Evolutionary conservation across 2,329 filamentous ascomycete genomes (phyloP), one percentile per base, ranked within the genome.

Genomic region (Alternaria postmessia): DNA sequence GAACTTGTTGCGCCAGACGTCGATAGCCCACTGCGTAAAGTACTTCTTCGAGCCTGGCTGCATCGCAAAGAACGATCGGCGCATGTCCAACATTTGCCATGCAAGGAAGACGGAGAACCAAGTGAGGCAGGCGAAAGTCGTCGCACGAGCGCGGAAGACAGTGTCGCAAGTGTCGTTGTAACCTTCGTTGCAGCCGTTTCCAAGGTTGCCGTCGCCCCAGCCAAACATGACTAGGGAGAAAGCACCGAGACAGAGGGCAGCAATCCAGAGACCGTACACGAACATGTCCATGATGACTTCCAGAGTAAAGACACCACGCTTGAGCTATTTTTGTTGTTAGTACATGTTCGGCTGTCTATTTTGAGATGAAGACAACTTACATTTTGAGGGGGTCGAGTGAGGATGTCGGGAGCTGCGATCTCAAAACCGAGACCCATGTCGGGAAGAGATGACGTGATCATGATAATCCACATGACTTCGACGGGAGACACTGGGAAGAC

Each of bases 71-170:
- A 93, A 91, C 7, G 86, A 89, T 52, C 88, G 86, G 34, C 90
- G 88, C 79, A 90, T 85, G 72, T 91, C 84, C 65, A 64, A 67
- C 73, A 92, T 89, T 75, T 93, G 90, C 91, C 91, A 93, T 1
- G 91, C 90, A 8, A 91, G 83, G 81, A 93, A 91, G 18, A 93
- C 84, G 0, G 89, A 89, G 70, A 89, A 89, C 90, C 90, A 93
- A 0, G 90, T 92, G 47, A 93, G 84, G 65, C 87, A 90, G 43
- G 88, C 89, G 72, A 93, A 93, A 1, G 88, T 90, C 0, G 91
- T 91, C 1, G 89, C 89, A 39, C 91, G 87, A 2, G 90, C 90
- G 42, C 75, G 75, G 69, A 77, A 78, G 3, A 78, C 75, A 16
- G 71, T 67, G 7, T 72, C 66, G 63, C 75, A 77, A 36, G 52